Conservation (phyloP, 2,329 filamentous ascomycete species). For the Hymenoscyphus albidus region DNA sequence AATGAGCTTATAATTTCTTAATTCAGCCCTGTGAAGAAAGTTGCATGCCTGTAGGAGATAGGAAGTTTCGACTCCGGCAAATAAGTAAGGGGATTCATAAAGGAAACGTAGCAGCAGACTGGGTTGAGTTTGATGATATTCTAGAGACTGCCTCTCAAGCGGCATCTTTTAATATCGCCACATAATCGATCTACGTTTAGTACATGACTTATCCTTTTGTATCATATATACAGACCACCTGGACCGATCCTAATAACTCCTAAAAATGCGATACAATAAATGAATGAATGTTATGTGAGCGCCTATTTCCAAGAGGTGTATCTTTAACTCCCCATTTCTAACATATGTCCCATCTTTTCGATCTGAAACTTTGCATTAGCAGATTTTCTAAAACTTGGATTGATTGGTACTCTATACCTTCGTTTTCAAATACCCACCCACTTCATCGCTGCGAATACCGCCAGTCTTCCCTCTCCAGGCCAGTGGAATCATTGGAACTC, state of each 20-base stretch:
- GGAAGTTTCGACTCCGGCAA: background rate
- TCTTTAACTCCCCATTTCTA: constrained; percentile 46
- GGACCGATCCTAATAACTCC: background rate
- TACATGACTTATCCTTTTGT: constrained; percentile 3
- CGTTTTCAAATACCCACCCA: constrained; percentile 89
- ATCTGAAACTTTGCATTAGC: constrained; percentile 50
- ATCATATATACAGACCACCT: background rate
- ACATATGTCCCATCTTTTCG: constrained; percentile 82
- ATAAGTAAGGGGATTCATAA: background rate
- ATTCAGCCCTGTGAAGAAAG: background rate
- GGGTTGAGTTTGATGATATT: background rate
- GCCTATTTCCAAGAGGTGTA: background rate
- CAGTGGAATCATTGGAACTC: constrained; percentile 92
- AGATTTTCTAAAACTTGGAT: background rate
- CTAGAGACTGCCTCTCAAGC: background rate
- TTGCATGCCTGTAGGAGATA: background rate
- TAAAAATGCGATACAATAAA: background rate
- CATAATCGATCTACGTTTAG: background rate
- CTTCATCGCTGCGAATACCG: constrained; percentile 81
- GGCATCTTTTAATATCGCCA: background rate
- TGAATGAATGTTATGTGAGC: background rate
- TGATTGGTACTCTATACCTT: constrained; percentile 59
- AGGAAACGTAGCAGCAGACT: background rate
- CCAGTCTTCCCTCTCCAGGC: constrained; percentile 79
- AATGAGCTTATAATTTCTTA: background rate